Evolutionary conservation across 345 rosid species (phyloP), one percentile per base, ranked within the genome.

Genomic region (Leavenworthia alabamica): DNA sequence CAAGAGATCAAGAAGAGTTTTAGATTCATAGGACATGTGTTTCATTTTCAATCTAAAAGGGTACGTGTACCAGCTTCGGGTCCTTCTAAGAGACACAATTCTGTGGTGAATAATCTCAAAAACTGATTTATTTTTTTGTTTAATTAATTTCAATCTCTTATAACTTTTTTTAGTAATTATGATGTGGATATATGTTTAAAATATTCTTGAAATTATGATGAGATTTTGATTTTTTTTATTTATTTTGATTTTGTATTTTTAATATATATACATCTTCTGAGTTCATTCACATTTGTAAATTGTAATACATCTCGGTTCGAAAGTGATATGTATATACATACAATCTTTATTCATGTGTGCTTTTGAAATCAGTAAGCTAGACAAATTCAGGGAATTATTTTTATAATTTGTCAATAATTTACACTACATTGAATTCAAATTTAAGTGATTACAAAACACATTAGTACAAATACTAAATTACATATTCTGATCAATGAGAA

Each of bases 31-130:
- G 84, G 79, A 39, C 80, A 64, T 68, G 46, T 72, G 67, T 84
- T 88, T 73, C 80, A 80, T 66, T 78, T 69, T 75, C 59, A 81
- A 20, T 95, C 98, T 9, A 88, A 86, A 70, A 82, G 84, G 9
- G 66, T 68, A 3, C 79, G 77, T 6, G 65, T 88, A 13, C 96
- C 96, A 8, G 95, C 98, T 55, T 91, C 96, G 3, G 95, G 79
- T 46, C 98, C 96, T 6, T 91, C 98, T 19, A 83, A 55, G 59
- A 67, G 83, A 41, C 96, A 91, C 80, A 91, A 91, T 72, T 70
- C 74, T 2, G 66, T 56, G 35, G 73, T 17, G 50, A 16, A 68
- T 68, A 45, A 51, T 51, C 42, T 60, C 56, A 44, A 61, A 53
- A 29, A 60, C 36, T 68, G 50, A 24, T 60, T 40, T 11, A 5